Conservation (phyloP, 2,329 filamentous ascomycete species). For the Acarospora socialis region DNA sequence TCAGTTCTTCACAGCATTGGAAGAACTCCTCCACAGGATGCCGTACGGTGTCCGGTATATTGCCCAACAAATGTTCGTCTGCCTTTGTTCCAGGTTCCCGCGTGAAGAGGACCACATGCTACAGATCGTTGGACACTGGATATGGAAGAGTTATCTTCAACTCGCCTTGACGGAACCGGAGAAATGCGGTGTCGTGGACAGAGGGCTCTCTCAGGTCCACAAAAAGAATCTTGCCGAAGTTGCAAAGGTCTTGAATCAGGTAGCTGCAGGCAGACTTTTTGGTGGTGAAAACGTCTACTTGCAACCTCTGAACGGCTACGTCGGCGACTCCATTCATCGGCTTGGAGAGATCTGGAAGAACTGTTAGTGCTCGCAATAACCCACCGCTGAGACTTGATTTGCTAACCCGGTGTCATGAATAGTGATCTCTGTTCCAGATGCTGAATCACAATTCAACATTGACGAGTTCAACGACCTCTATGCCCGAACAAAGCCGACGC, state of each 20-base stretch:
- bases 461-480: slow-evolving; percentile 98
- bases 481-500: slow-evolving; percentile 84
- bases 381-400: not conserved
- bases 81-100: slow-evolving; percentile 61
- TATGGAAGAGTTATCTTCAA: slow-evolving; percentile 89
- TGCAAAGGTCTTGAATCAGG: slow-evolving; percentile 78
- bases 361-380: slow-evolving; percentile 27
- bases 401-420: slow-evolving; percentile 21
- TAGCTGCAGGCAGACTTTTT: slow-evolving; percentile 77
- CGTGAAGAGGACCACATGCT: slow-evolving; percentile 65
- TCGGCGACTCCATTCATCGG: slow-evolving; percentile 70
- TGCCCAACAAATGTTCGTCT: slow-evolving; percentile 70
- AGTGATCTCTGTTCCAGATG: slow-evolving; percentile 72
- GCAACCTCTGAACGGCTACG: slow-evolving; percentile 84
- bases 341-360: slow-evolving; percentile 61
- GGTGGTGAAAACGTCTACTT: slow-evolving; percentile 91
- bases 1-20: slow-evolving; percentile 68
- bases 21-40: slow-evolving; percentile 75
- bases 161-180: slow-evolving; percentile 82
- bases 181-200: slow-evolving; percentile 83
- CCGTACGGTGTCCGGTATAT: slow-evolving; percentile 87
- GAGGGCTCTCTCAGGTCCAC: slow-evolving; percentile 74
- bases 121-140: slow-evolving; percentile 75
- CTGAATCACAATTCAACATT: slow-evolving; percentile 89
- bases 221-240: slow-evolving; percentile 87